These are phyloP conservation scores for Mycena kentingensis DNA, from an alignment of 768 basidiomycete genomes.

Conservation along the genomic window DNA sequence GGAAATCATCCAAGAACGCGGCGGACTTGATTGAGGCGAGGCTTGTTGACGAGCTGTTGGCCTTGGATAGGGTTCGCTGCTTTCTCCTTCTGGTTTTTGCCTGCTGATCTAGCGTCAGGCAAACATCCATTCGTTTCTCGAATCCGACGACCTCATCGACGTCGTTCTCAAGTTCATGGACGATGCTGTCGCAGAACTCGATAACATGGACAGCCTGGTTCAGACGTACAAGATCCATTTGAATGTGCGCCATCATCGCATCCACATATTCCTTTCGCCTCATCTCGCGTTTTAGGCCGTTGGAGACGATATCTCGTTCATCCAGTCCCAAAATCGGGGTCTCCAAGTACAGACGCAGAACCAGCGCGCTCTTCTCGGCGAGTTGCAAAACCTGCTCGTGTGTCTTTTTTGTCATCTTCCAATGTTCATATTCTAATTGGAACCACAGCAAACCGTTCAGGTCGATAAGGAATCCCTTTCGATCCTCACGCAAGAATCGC, in stretches of 20 bases:
- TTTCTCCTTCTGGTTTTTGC: conserved; percentile 3
- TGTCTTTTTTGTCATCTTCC: conserved; percentile 21
- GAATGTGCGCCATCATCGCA: conserved; percentile 71
- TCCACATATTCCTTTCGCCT: background rate
- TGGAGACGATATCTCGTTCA: conserved; percentile 90
- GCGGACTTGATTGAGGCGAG: conserved; percentile 92
- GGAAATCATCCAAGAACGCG: conserved; percentile 66
- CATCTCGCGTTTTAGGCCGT: conserved; percentile 63
- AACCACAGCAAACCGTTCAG: conserved; percentile 83
- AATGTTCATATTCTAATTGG: background rate
- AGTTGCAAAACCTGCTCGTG: conserved; percentile 87
- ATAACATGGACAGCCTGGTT: conserved; percentile 85
- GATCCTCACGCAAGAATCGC: conserved; percentile 83
- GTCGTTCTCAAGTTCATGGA: conserved; percentile 88
- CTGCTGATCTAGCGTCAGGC: conserved; percentile 54
- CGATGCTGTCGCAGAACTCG: conserved; percentile 84
- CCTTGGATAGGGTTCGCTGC: conserved; percentile 80
- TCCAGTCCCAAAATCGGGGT: conserved; percentile 95
- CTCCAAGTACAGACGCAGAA: conserved; percentile 98
- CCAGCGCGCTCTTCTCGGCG: conserved; percentile 79
- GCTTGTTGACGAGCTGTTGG: conserved; percentile 85
- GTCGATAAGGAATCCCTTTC: conserved; percentile 78
- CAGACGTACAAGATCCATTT: conserved; percentile 96
- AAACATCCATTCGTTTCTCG: conserved; percentile 95
- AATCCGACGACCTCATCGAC: conserved; percentile 89